phyloP scores from a whole-genome alignment of 1,284 basidiomycete genomes.

The Pyrrhoderma noxium region DNA sequence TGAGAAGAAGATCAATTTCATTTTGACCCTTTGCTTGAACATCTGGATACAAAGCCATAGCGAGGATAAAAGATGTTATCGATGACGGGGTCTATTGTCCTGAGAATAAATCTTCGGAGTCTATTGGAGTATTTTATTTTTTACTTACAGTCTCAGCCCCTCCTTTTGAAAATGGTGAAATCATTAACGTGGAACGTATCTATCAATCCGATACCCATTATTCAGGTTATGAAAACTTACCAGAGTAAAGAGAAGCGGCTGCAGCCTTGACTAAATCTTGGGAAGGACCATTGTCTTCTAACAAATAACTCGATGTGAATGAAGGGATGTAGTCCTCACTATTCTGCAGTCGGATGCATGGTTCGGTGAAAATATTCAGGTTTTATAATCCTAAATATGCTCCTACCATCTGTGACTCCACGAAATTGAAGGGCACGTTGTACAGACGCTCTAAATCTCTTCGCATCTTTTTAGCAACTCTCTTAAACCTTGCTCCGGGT shows the following conservation, averaged over 20 bases:
- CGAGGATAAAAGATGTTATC: slow-evolving; percentile 22
- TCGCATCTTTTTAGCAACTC: slow-evolving; percentile 25
- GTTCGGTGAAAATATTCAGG: no score
- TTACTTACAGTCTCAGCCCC: slow-evolving; percentile 29
- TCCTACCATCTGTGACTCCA: slow-evolving; percentile 28
- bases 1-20: slow-evolving; percentile 32
- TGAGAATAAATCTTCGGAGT: not conserved
- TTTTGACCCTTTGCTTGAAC: slow-evolving; percentile 21
- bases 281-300: slow-evolving; percentile 25
- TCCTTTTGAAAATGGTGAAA: no score
- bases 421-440: slow-evolving; percentile 29
- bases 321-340: slow-evolving; percentile 21
- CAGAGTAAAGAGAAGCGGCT: slow-evolving; percentile 35
- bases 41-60: slow-evolving; percentile 20
- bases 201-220: not conserved
- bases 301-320: slow-evolving; percentile 27
- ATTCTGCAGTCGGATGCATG: no score
- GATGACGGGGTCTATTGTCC: slow-evolving; percentile 13
- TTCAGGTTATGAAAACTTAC: slow-evolving; percentile 18
- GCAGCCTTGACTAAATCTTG: slow-evolving; percentile 34
- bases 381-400: not conserved
- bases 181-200: no score
- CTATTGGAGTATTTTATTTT: no score
- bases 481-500: slow-evolving; percentile 30
- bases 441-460: slow-evolving; percentile 28